These are phyloP conservation scores for Pestalotiopsis sp. DNA, from an alignment of 2,329 filamentous ascomycete species.

Conservation along the genomic window DNA sequence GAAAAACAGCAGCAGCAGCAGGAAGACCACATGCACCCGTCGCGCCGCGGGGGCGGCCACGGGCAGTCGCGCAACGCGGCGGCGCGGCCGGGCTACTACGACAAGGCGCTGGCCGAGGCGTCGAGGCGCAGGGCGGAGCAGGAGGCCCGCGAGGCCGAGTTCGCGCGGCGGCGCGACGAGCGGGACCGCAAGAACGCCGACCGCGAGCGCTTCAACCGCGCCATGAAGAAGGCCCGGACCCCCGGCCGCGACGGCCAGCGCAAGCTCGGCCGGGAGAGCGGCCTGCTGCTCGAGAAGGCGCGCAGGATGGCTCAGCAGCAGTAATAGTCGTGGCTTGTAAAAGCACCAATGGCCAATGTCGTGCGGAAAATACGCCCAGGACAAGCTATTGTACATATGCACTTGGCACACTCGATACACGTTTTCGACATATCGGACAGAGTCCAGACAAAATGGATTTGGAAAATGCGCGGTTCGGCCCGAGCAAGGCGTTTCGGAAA, in stretches of 20 bases:
- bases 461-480: background rate
- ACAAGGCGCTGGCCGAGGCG: conserved; percentile 61
- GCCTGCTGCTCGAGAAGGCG: conserved; percentile 75
- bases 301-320: conserved; percentile 55
- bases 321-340: background rate
- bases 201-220: conserved; percentile 64
- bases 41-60: background rate
- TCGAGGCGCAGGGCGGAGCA: conserved; percentile 44
- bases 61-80: conserved; percentile 37
- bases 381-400: background rate
- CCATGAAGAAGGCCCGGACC: conserved; percentile 74
- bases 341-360: background rate
- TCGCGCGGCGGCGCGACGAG: conserved; percentile 58
- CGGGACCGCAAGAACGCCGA: conserved; percentile 67
- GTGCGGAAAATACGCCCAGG: background rate
- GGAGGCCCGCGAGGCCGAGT: conserved; percentile 45
- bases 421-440: background rate
- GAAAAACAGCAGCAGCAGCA: background rate
- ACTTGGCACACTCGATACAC: background rate
- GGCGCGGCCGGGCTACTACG: conserved; percentile 61
- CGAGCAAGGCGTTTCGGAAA: background rate
- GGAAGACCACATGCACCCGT: background rate
- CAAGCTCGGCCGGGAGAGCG: conserved; percentile 81
- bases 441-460: background rate
- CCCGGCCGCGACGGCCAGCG: conserved; percentile 71